Base-by-base conservation (phyloP, 1,284 basidiomycete genomes). In the Peniophora sp. region DNA sequence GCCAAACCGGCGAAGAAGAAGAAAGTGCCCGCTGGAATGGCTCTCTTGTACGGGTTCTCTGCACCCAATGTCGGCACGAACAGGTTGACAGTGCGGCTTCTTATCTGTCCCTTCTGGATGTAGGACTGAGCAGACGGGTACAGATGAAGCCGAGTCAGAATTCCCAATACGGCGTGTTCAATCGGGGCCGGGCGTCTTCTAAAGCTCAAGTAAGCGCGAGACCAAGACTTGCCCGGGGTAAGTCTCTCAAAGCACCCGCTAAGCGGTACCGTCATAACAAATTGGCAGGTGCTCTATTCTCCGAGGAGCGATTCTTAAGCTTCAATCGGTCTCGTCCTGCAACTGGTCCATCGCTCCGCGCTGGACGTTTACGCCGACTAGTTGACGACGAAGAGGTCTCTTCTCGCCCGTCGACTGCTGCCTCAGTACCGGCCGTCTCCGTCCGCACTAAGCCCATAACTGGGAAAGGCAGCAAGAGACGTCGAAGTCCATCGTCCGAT, bases 11-110 rank as follows among this genome's bases (percentile, higher is more conserved):
- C 22, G 72, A 68, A 45, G 52, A 51, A 2, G 24, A 47, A 48
- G 22, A 66, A 59, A 24, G 56, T 71, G 14, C 68, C 75, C 3
- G 67, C 76, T 3, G 79, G 76, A 2, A 68, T 88, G 47, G 83
- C 86, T 0, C 70, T 90, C 15, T 79, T 90, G 78, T 82, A 88
- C 52, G 85, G 84, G 1, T 86, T 90, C 59, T 70, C 74, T 8
- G 79, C 87, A 1, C 77, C 75, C 2, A 89, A 87, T 55, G 74
- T 90, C 12, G 81, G 81, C 1, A 80, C 76, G 56, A 73, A 76
- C 52, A 76, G 86, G 48, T 64, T 90, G n/a, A 90, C 87, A 53
- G 87, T 88, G 54, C 46, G 71, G 62, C 18, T 22, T 45, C 18
- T 49, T 12, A 47, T 3, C 24, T 5, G 15, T 20, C 8, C 14